Conservation (phyloP, 1,139 yeast genomes). For the Nadsonia commutata region DNA sequence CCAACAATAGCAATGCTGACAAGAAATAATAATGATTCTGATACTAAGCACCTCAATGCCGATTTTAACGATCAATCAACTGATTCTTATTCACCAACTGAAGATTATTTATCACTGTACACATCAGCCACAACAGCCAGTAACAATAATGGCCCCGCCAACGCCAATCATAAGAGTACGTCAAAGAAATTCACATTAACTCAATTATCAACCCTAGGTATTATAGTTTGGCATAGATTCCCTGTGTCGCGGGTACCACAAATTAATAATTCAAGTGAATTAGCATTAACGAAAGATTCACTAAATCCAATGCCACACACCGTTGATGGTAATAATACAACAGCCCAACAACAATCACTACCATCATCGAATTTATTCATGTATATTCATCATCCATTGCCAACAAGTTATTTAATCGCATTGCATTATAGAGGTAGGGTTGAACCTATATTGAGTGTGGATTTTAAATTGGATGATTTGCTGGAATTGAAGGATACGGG, state of each 20-base stretch:
- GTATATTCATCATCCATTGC: constrained; percentile 22
- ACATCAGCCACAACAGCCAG: background rate
- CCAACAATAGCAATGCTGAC: no score
- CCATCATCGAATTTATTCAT: constrained; percentile 12
- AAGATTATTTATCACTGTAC: background rate
- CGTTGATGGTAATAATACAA: no score
- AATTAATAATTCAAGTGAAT: background rate
- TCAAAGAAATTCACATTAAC: background rate
- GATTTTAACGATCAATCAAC: background rate
- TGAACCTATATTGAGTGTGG: constrained; percentile 19
- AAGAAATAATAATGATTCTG: no score
- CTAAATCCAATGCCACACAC: no score
- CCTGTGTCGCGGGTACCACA: background rate
- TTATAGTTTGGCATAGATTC: background rate
- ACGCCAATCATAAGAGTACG: background rate
- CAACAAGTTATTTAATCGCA: constrained; percentile 25
- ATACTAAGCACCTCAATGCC: no score
- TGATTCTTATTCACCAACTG: background rate
- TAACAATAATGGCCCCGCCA: background rate
- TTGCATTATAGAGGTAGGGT: constrained; percentile 21
- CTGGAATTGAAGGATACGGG: constrained; percentile 22
- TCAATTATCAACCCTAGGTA: background rate
- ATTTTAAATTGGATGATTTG: constrained; percentile 24
- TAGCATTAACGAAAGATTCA: background rate
- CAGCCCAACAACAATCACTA: no score